These are phyloP conservation scores for Prosopis cineraria DNA, from an alignment of 306 rosid genomes.

Conservation along the genomic window DNA sequence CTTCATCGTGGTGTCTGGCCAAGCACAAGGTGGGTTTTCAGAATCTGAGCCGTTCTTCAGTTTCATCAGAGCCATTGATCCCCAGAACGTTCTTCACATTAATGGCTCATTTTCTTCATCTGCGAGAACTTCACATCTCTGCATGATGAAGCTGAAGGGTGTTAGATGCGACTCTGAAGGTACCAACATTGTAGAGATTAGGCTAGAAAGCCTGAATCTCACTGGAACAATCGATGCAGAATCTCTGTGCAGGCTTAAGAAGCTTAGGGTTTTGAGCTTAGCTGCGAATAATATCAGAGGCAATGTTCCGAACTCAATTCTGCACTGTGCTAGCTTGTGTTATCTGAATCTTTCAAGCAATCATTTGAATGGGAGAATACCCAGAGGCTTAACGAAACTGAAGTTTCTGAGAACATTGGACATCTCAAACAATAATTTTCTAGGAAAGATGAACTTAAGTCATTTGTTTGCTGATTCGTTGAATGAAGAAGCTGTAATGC, in stretches of 20 bases:
- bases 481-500: background rate
- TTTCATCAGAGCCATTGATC: slow-evolving; percentile 41
- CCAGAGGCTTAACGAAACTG: background rate
- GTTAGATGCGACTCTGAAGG: background rate
- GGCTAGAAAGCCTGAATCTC: background rate
- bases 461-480: background rate
- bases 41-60: slow-evolving; percentile 42
- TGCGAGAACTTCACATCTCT: slow-evolving; percentile 7
- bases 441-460: too few species aligned
- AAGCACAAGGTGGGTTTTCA: slow-evolving; percentile 31
- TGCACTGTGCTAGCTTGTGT: background rate
- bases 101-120: slow-evolving; percentile 14
- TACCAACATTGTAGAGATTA: background rate
- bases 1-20: slow-evolving; percentile 12
- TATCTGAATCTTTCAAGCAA: background rate
- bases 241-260: background rate
- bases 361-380: background rate
- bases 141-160: slow-evolving; percentile 39
- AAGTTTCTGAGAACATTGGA: slow-evolving; percentile 1
- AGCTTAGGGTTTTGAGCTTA: slow-evolving; percentile 22
- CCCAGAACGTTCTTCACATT: slow-evolving; percentile 42
- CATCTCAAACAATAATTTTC: background rate
- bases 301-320: background rate
- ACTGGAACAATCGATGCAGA: background rate
- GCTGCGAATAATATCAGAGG: slow-evolving; percentile 4